Conservation (phyloP, 306 rosid species). For the Fragaria iinumae region DNA sequence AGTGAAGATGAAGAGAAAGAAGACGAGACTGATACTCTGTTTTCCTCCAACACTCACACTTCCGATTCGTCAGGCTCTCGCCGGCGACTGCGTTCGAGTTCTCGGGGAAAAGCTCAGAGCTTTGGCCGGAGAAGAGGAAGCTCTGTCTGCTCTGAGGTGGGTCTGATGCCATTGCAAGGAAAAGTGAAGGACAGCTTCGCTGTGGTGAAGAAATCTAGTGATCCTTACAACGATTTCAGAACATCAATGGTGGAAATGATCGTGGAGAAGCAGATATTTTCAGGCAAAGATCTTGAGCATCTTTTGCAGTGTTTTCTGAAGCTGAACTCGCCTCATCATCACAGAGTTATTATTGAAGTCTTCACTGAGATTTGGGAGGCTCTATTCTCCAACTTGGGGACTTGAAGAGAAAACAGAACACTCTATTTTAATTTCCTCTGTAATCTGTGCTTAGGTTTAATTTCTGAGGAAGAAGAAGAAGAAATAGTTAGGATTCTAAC, state of each 20-base stretch:
- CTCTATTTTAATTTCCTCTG: constrained; percentile 24
- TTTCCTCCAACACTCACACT: constrained; percentile 68
- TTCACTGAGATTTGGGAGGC: constrained; percentile 94
- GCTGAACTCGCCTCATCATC: constrained; percentile 70
- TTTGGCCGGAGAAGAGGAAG: constrained; percentile 24
- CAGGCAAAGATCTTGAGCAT: constrained; percentile 65
- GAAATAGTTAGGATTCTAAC: constrained; percentile 31
- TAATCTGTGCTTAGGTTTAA: neutral
- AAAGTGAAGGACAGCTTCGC: constrained; percentile 87
- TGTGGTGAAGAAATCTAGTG: constrained; percentile 87
- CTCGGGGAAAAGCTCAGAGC: constrained; percentile 22
- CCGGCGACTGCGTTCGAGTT: constrained; percentile 26
- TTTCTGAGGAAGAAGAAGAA: neutral
- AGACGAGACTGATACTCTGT: constrained; percentile 73
- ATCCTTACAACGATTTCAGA: constrained; percentile 89
- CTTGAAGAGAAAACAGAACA: constrained; percentile 26
- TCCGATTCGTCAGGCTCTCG: constrained; percentile 70
- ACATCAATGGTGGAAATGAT: constrained; percentile 96
- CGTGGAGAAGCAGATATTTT: constrained; percentile 82
- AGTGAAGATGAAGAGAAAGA: constrained; percentile 55
- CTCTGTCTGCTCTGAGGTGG: constrained; percentile 36
- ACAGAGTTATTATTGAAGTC: constrained; percentile 72
- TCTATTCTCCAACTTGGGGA: constrained; percentile 64
- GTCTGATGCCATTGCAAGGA: constrained; percentile 55
- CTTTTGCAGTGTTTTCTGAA: constrained; percentile 87